Base-by-base conservation (phyloP, 768 basidiomycete species). In the Russula emetica region DNA sequence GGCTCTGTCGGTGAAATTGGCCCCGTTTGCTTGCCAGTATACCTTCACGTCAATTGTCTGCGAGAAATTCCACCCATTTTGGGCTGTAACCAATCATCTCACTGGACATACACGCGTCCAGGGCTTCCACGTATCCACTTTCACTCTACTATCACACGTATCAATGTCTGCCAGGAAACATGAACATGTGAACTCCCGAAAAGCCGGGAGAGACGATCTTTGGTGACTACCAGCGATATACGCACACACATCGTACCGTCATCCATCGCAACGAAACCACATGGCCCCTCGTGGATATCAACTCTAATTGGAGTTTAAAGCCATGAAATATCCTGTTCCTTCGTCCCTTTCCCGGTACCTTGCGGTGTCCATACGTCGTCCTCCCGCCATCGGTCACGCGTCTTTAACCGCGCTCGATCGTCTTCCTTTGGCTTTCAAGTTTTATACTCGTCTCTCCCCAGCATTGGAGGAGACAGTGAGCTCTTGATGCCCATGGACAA, bases 401-500 rank as follows among this genome's bases (percentile, higher is more conserved):
- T 49, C 11, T 16, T 49, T 26, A 47, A 22, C 22, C 22, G 1
- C 47, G 11, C 5, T 47, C 24, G 24, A 24, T 26, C 28, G 8
- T 28, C 28, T 16, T 8, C 44, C 44, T 44, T 44, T 44, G 20
- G 44, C 4, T 11, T 9, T 44, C n/a, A n/a, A n/a, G 18, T 44
- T 44, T n/a, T 44, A n/a, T 44, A n/a, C 44, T n/a, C 44, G 42
- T n/a, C 42, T 20, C 42, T 51, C 28, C 50, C 50, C 28, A 30
- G 26, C 7, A 10, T 14, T 18, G 8, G 14, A 55, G 24, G 38
- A 18, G 38, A 16, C 8, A 18, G 38, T 18, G 38, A 18, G 26
- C 13, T 10, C 16, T 47, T n/a, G 59, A 24, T n/a, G 5, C 7
- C 26, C 7, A 65, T 65, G 64, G 64, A 61, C 42, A n/a, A 45